These are phyloP conservation scores for Solanum chaucha DNA, from an alignment of 257 asterid genomes.

Conservation along the genomic window DNA sequence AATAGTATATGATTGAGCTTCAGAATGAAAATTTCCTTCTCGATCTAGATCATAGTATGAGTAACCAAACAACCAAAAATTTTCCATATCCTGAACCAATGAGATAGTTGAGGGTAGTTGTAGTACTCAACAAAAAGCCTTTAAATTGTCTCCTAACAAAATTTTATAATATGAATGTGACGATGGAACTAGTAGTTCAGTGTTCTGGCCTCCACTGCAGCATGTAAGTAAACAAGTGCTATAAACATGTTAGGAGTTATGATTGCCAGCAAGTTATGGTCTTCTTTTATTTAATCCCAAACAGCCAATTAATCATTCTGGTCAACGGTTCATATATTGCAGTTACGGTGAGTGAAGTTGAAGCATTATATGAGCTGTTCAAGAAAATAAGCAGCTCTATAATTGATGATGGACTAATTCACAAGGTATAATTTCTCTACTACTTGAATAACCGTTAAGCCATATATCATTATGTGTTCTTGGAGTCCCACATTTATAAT, in stretches of 20 bases:
- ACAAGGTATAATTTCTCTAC: conserved; percentile 42
- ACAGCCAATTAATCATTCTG: background rate
- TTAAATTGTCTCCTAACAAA: background rate
- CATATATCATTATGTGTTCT: background rate
- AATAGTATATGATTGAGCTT: background rate
- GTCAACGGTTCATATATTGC: conserved; percentile 5
- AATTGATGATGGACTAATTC: conserved; percentile 75
- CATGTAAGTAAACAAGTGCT: background rate
- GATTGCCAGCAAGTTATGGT: background rate
- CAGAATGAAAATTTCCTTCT: background rate
- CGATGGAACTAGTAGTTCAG: background rate
- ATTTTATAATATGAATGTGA: background rate
- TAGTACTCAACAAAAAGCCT: background rate
- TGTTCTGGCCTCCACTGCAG: background rate
- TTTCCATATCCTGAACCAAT: background rate
- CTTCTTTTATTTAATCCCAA: background rate
- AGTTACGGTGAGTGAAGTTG: conserved; percentile 89
- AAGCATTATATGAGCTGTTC: conserved; percentile 65
- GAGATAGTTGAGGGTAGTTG: background rate
- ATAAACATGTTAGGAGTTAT: background rate
- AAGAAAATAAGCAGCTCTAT: conserved; percentile 85
- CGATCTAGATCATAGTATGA: background rate
- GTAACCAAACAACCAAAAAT: background rate
- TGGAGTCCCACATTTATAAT: background rate
- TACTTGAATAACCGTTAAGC: background rate